Percentiles rank a stretch among this genome's conserved stretches.
phyloP scores from a whole-genome alignment of 2,329 filamentous ascomycete species.

The Colletotrichum sp. region DNA sequence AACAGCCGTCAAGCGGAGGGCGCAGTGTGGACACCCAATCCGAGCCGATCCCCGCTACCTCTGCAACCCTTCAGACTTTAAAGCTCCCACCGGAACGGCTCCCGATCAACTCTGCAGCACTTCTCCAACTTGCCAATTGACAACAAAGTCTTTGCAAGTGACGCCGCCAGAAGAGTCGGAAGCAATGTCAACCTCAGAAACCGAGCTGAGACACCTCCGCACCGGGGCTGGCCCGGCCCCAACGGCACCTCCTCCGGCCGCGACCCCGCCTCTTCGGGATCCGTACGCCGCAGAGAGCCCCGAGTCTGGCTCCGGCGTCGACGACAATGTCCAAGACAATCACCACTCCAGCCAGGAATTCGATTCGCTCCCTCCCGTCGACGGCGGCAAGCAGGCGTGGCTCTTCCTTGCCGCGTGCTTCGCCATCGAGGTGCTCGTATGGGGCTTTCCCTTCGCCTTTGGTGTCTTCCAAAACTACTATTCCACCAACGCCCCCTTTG shows the following conservation, averaged over 20 bases:
- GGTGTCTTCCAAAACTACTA: conserved; percentile 78
- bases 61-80: background rate
- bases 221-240: background rate
- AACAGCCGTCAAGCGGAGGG: conserved; percentile 1
- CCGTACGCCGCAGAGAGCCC: background rate
- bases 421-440: conserved; percentile 57
- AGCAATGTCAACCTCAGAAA: conserved; percentile 1
- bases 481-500: conserved; percentile 62
- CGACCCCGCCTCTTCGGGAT: background rate
- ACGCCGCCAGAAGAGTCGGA: background rate
- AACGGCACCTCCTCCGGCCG: background rate
- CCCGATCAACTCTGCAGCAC: background rate
- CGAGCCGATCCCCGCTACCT: background rate
- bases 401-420: conserved; percentile 39
- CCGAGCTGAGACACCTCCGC: conserved; percentile 1
- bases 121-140: background rate
- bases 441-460: conserved; percentile 71
- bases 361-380: conserved; percentile 36
- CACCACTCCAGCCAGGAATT: conserved; percentile 12
- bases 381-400: conserved; percentile 42
- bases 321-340: background rate
- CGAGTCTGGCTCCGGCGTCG: background rate
- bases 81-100: background rate
- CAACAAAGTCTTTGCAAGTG: background rate
- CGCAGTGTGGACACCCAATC: background rate